phyloP scores from a whole-genome alignment of 2,329 filamentous ascomycete genomes.

The Arthrobotrys conoides region DNA sequence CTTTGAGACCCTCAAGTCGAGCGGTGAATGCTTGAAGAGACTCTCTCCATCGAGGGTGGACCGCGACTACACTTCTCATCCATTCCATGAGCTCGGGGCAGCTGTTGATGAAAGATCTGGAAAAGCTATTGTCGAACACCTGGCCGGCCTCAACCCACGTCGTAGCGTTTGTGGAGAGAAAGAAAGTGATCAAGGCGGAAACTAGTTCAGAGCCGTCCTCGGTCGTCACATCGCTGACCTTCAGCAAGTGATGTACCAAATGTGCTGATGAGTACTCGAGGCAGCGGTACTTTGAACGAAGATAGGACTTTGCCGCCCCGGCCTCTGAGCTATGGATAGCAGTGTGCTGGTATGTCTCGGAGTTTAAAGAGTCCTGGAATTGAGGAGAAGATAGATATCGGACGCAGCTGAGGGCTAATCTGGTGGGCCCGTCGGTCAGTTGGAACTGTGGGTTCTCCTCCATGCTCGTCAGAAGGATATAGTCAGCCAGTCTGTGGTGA shows the following conservation, averaged over 20 bases:
- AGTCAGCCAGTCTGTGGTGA: constrained; percentile 55
- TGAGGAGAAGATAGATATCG: constrained; percentile 54
- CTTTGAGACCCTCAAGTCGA: constrained; percentile 46
- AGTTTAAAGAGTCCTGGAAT: constrained; percentile 52
- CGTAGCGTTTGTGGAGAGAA: constrained; percentile 50
- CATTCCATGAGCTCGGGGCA: constrained; percentile 49
- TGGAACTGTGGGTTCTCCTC: constrained; percentile 58
- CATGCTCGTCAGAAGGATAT: constrained; percentile 53
- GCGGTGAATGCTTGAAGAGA: constrained; percentile 44
- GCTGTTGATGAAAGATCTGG: constrained; percentile 22
- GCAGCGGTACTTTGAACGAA: constrained; percentile 51
- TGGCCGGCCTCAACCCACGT: constrained; percentile 58
- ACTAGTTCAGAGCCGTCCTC: constrained; percentile 56
- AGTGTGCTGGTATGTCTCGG: constrained; percentile 45
- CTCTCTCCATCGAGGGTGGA: constrained; percentile 56
- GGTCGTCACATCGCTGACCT: constrained; percentile 56
- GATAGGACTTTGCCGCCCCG: constrained; percentile 38
- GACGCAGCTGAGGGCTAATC: constrained; percentile 51
- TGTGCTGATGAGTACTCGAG: constrained; percentile 48
- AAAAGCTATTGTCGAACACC: constrained; percentile 43
- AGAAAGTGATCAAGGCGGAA: constrained; percentile 52
- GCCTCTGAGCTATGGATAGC: constrained; percentile 29
- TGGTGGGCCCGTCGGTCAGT: constrained; percentile 53
- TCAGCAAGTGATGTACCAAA: constrained; percentile 45
- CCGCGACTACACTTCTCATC: constrained; percentile 50